Evolutionary conservation across 805 yeast species (phyloP), one percentile per base, ranked within the genome.

Genomic region (Candida andamanensis): DNA sequence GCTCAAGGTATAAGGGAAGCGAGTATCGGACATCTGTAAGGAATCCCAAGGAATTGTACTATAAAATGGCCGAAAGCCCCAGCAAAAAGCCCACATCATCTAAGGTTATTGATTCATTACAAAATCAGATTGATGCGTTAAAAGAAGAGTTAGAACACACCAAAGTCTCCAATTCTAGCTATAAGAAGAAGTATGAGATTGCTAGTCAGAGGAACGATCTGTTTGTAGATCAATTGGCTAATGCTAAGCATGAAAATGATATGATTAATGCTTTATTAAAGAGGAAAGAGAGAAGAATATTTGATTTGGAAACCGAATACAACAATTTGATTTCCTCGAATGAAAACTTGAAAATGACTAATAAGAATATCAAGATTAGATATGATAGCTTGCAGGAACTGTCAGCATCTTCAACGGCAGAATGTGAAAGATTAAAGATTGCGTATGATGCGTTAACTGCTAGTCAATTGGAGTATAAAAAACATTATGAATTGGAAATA

Each of bases 211-310:
- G 74, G 55, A 61, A 78, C 45, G 78, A 73, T 43, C 60, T 69
- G 34, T 60, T 72, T 32, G 67, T 76, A 21, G 85, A 79, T 45
- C 83, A 78, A 53, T 55, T 79, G 39, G 76, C 85, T 18, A 78
- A 78, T 41, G 63, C 82, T 23, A 80, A 80, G 53, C 89, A 82
- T 52, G 90, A 85, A 47, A 80, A 80, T 45, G 87, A 83, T 41
- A 80, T 80, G 62, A 65, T 81, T 26, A 79, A 73, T 46, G 76
- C 86, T 1, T 58, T 83, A 40, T 57, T 85, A 37, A 75, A 72
- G 40, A 63, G 94, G 32, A 82, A 83, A 46, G 86, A 82, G 45
- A 66, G 89, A 31, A 63, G 85, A 32, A 71, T 83, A 16, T 47
- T 61, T 18, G 90, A 81, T 42, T 57, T 84, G 45, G 95, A 85